A percentile compares a stretch with the other conserved stretches of the same genome.
These are phyloP conservation scores for Fusarium staphyleae DNA, from an alignment of 2,329 filamentous ascomycete species.

Conservation along the genomic window DNA sequence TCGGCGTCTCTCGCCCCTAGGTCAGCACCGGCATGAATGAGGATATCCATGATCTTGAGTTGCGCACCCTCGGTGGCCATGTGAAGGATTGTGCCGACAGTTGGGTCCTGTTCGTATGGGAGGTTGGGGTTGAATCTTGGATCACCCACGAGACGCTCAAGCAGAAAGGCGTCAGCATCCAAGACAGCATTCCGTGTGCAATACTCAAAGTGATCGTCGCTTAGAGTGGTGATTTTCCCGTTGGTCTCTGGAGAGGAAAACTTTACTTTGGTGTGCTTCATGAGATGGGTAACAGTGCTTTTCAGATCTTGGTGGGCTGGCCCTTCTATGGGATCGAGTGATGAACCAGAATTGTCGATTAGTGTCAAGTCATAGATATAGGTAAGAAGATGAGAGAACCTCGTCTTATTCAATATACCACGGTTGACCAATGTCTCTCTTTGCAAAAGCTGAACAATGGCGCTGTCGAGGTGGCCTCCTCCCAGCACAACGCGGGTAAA, in stretches of 20 bases:
- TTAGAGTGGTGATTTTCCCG: conserved; percentile 14
- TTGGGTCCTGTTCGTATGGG: conserved; percentile 9
- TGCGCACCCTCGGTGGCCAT: conserved; percentile 40
- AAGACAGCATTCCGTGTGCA: conserved; percentile 40
- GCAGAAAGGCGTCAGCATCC: conserved; percentile 32
- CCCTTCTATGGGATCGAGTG: not conserved
- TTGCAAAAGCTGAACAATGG: conserved; percentile 28
- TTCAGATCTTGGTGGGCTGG: conserved; percentile 25
- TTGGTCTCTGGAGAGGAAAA: conserved; percentile 17
- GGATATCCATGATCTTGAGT: conserved; percentile 38
- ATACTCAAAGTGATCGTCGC: conserved; percentile 30
- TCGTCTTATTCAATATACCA: conserved; percentile 11
- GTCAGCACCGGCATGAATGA: conserved; percentile 41
- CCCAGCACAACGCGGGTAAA: conserved; percentile 31
- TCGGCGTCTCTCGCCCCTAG: conserved; percentile 39
- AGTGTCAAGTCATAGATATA: conserved; percentile 38
- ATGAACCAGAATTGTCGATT: not conserved
- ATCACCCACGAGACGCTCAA: conserved; percentile 42
- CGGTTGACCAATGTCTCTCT: conserved; percentile 17
- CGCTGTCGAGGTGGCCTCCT: conserved; percentile 25
- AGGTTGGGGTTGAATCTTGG: conserved; percentile 44
- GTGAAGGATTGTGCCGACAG: conserved; percentile 44
- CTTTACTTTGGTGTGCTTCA: conserved; percentile 21
- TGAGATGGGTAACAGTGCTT: conserved; percentile 16
- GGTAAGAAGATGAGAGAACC: conserved; percentile 35